These are phyloP conservation scores for Alternaria atra DNA, from an alignment of 2,329 filamentous ascomycete genomes.

Conservation along the genomic window DNA sequence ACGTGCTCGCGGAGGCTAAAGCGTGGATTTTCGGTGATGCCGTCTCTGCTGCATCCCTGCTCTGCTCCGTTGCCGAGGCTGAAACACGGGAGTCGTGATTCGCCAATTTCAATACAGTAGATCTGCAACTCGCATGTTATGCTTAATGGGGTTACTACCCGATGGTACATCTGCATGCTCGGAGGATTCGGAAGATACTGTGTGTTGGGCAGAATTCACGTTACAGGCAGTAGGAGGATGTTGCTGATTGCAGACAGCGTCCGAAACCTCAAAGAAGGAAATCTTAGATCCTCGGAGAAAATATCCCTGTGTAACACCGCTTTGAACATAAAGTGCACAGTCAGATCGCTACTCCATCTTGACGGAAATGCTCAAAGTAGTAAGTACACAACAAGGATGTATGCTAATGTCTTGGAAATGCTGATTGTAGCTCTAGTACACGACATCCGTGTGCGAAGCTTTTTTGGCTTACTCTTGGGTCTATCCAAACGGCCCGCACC, in stretches of 20 bases:
- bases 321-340: not conserved
- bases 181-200: constrained; percentile 1
- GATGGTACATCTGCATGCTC: constrained; percentile 1
- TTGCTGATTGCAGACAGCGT: not conserved
- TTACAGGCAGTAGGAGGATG: not conserved
- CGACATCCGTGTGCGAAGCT: not conserved
- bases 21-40: constrained; percentile 11
- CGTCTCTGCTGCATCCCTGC: constrained; percentile 6
- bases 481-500: constrained; percentile 1
- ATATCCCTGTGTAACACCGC: not conserved
- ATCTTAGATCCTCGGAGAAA: not conserved
- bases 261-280: not conserved
- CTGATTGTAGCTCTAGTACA: not conserved
- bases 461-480: not conserved
- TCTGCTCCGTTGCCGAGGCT: constrained; percentile 2
- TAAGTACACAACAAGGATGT: not conserved
- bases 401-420: not conserved
- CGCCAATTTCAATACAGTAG: not conserved
- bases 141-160: constrained; percentile 1
- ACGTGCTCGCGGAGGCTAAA: constrained; percentile 2
- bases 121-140: constrained; percentile 8
- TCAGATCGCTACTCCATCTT: not conserved
- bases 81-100: not conserved
- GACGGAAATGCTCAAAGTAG: not conserved
- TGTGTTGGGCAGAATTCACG: not conserved